Percentiles rank a stretch among this genome's conserved stretches.
Evolutionary conservation across 176 grass and related monocot genomes (phyloP).

Genomic region (Rhynchospora pubera): DNA sequence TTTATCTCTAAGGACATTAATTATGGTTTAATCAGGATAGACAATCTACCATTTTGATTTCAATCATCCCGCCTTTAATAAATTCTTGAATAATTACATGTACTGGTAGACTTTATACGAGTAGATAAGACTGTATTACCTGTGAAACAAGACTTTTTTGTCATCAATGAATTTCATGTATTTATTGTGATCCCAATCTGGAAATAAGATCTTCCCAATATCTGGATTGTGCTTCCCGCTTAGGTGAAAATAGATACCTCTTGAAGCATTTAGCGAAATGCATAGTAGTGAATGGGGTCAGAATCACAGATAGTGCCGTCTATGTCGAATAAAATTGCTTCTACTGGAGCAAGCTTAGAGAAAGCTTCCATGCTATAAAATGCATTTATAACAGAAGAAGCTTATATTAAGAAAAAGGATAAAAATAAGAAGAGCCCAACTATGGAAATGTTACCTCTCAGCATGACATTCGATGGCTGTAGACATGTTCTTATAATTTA

Average conservation of each 20-base stretch:
- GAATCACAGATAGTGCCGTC: conserved; percentile 81
- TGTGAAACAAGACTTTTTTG: conserved; percentile 60
- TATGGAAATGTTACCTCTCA: not conserved
- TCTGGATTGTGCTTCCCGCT: conserved; percentile 65
- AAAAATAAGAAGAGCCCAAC: not conserved
- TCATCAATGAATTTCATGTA: conserved; percentile 55
- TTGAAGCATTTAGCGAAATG: conserved; percentile 54
- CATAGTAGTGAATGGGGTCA: conserved; percentile 70
- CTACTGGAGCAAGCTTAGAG: conserved; percentile 50
- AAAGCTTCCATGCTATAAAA: conserved; percentile 23
- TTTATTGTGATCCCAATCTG: conserved; percentile 46
- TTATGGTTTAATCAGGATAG: not conserved
- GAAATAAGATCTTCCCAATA: conserved; percentile 46
- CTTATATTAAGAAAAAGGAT: not conserved
- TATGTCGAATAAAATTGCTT: conserved; percentile 71
- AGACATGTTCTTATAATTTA: not conserved
- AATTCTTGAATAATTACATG: not conserved
- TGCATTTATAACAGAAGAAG: conserved; percentile 5
- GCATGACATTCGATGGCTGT: not conserved
- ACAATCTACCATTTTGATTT: not conserved
- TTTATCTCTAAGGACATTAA: not conserved
- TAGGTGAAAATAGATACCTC: conserved; percentile 47
- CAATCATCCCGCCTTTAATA: not conserved
- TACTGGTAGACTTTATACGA: not conserved
- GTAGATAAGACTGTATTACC: conserved; percentile 34